A percentile compares a stretch with the other conserved stretches of the same genome.
phyloP scores from a whole-genome alignment of 345 rosid species.

The Gossypium anomalum region DNA sequence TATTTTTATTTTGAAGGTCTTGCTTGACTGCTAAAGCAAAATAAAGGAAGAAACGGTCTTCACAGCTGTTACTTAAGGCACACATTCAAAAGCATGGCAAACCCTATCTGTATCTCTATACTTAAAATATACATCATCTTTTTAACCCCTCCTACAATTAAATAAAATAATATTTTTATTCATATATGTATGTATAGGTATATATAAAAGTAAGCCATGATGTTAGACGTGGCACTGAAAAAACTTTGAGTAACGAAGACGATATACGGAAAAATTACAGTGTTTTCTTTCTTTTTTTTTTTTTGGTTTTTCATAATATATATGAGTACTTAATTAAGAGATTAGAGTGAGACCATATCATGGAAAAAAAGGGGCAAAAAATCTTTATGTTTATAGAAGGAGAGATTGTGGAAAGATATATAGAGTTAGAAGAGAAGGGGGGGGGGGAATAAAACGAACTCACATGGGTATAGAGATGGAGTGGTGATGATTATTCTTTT shows the following conservation, averaged over 20 bases:
- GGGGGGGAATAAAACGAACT: slow-evolving; percentile 20
- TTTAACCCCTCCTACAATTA: too few species aligned
- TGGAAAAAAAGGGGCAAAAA: too few species aligned
- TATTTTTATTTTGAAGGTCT: slow-evolving; percentile 8
- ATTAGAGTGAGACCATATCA: background rate
- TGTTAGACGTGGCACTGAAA: slow-evolving; percentile 3
- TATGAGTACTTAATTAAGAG: background rate
- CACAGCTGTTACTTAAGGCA: slow-evolving; percentile 36
- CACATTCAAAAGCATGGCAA: slow-evolving; percentile 32
- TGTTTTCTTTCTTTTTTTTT: background rate
- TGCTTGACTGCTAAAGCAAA: slow-evolving; percentile 50
- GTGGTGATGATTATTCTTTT: slow-evolving; percentile 59
- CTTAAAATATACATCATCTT: background rate
- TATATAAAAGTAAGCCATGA: background rate
- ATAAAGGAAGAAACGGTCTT: slow-evolving; percentile 42
- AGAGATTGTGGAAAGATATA: too few species aligned
- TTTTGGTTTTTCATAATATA: background rate
- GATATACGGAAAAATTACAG: background rate
- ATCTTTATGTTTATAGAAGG: too few species aligned
- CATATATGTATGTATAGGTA: too few species aligned
- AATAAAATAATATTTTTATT: too few species aligned
- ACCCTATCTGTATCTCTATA: slow-evolving; percentile 17
- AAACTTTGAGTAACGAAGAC: slow-evolving; percentile 29
- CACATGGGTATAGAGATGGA: slow-evolving; percentile 62
- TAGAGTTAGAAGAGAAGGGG: background rate